Evolutionary conservation across 345 rosid species (phyloP), one percentile per base, ranked within the genome.

Genomic region (Boechera stricta): DNA sequence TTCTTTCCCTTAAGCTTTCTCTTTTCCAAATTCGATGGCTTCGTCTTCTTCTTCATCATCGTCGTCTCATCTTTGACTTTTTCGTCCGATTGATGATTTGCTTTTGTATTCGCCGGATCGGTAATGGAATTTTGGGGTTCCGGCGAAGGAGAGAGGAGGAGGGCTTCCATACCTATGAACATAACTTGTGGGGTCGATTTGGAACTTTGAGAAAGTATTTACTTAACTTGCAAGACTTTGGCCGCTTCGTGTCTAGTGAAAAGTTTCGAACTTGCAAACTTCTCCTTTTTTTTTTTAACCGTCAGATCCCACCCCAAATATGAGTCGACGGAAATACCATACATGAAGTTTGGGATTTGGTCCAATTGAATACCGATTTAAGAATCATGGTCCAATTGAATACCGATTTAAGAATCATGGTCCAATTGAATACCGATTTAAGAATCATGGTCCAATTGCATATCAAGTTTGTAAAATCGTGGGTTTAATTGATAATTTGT

Each of bases 21-120:
- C 67, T 64, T 77, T 4, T 38, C 67, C 58, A 39, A 64, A 64
- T 33, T 47, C 59, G 29, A 33, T 62, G 82, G 77, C 12, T 80
- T 87, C 65, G 44, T 85, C 70, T 71, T 84, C 64, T 59, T 69
- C 64, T 18, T 78, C 64, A 71, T 71, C 64, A 57, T 33, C 57
- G 61, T 72, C 18, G 61, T 72, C 18, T 65, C 71, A 9, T 57
- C 52, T 35, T 15, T 61, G 35, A 49, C 18, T 6, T 56, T 64
- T 11, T 64, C 72, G 13, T 66, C 60, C 2, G 73, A 26, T 10
- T 71, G 29, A 35, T 38, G 79, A 66, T 39, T 38, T 0, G 12
- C 59, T 11, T 72, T 38, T 45, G 67, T 51, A 76, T 71, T 28
- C 10, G 77, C 77, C 59, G 82, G 77, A 62, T 48, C 66, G 62